Conservation (phyloP, 2,329 filamentous ascomycete genomes). For the Aspergillus versicolor region DNA sequence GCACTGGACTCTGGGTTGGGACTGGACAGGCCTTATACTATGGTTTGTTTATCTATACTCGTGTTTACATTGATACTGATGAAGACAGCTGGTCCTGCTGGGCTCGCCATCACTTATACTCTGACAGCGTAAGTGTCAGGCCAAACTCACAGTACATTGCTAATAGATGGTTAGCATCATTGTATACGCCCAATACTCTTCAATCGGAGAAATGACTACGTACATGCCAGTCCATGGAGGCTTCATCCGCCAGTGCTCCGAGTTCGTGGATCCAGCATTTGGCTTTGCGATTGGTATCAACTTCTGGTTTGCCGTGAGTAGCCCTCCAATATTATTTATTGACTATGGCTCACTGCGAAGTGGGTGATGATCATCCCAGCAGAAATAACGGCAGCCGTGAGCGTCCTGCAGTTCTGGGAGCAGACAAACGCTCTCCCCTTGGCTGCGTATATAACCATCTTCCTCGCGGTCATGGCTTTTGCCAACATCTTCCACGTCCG, state of each 20-base stretch:
- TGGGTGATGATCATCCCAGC: conserved; percentile 22
- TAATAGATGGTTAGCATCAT: conserved; percentile 23
- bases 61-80: not conserved
- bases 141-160: not conserved
- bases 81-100: conserved; percentile 30
- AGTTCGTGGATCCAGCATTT: conserved; percentile 29
- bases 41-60: conserved; percentile 15
- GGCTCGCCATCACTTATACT: conserved; percentile 34
- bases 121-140: conserved; percentile 25
- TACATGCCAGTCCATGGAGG: conserved; percentile 35
- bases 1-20: conserved; percentile 37
- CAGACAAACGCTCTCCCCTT: conserved; percentile 23
- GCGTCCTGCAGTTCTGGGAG: conserved; percentile 34
- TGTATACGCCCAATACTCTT: conserved; percentile 34
- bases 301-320: conserved; percentile 31
- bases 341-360: not conserved
- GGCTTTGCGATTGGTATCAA: conserved; percentile 36
- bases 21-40: conserved; percentile 36
- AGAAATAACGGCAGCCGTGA: conserved; percentile 36
- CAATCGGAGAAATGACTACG: conserved; percentile 31
- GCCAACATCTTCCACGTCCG: conserved; percentile 29
- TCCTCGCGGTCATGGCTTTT: conserved; percentile 26
- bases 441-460: conserved; percentile 35
- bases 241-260: conserved; percentile 32
- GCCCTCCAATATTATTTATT: not conserved